Percentiles rank a stretch among this genome's conserved stretches.
Evolutionary conservation across 495 filamentous ascomycete species (phyloP).

Genomic region (Xylaria flabelliformis): DNA sequence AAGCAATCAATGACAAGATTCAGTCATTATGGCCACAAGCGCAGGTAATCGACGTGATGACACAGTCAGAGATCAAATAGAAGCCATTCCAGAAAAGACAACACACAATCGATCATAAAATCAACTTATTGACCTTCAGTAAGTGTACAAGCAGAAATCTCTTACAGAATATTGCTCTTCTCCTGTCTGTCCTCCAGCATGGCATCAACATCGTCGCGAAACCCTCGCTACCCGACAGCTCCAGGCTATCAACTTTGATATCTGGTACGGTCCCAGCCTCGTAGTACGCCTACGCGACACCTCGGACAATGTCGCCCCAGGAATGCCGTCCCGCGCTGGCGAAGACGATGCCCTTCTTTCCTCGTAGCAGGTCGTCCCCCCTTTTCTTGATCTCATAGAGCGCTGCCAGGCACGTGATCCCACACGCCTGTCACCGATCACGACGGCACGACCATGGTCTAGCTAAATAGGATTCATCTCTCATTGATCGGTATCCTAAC

Average conservation of each 20-base stretch:
- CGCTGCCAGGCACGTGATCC: conserved; percentile 53
- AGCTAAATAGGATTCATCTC: conserved; percentile 18
- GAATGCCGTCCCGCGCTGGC: conserved; percentile 47
- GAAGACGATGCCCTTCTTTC: conserved; percentile 55
- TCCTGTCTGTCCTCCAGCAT: conserved; percentile 23
- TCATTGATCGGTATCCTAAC: neutral
- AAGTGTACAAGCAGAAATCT: neutral
- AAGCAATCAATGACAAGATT: too few species aligned
- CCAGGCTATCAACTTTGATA: conserved; percentile 40
- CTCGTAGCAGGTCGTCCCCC: conserved; percentile 43
- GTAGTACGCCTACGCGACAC: conserved; percentile 46
- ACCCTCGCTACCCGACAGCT: conserved; percentile 36
- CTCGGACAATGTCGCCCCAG: conserved; percentile 47
- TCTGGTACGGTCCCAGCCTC: conserved; percentile 42
- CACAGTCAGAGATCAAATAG: too few species aligned
- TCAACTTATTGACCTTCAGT: neutral
- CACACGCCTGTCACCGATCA: conserved; percentile 50
- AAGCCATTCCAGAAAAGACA: neutral
- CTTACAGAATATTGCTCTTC: neutral
- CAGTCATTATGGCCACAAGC: too few species aligned
- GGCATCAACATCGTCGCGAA: conserved; percentile 32
- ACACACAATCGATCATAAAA: neutral
- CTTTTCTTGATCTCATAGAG: conserved; percentile 47
- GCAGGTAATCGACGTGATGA: too few species aligned
- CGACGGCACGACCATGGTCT: conserved; percentile 35